These are phyloP conservation scores for Hypsizygus ulmarius DNA, from an alignment of 1,284 basidiomycete species.

Conservation along the genomic window DNA sequence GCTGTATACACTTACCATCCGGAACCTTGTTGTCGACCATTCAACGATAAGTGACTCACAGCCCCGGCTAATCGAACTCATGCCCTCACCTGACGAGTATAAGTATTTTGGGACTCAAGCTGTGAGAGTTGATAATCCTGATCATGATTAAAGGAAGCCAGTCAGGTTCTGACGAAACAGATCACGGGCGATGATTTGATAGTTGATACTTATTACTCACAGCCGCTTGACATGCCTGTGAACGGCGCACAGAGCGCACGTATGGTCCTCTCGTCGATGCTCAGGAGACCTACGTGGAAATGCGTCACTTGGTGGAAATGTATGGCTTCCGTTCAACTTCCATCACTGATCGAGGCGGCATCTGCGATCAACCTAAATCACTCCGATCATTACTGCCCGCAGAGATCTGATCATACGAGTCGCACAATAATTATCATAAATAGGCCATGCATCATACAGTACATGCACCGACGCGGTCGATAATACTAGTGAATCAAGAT, in stretches of 20 bases:
- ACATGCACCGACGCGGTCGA: slow-evolving; percentile 1
- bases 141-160: too few relatives aligned
- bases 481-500: background rate
- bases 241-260: too few relatives aligned
- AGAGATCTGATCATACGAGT: background rate
- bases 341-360: too few relatives aligned
- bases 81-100: too few relatives aligned
- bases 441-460: slow-evolving; percentile 13
- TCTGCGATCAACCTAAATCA: background rate
- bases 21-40: slow-evolving; percentile 9
- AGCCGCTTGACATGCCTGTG: too few relatives aligned
- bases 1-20: background rate
- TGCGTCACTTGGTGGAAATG: background rate
- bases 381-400: background rate
- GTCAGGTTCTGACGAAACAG: too few relatives aligned
- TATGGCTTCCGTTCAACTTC: background rate
- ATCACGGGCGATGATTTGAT: too few relatives aligned
- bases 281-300: too few relatives aligned
- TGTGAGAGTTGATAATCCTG: too few relatives aligned
- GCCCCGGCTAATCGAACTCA: background rate
- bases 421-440: slow-evolving; percentile 10
- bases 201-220: too few relatives aligned
- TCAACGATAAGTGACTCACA: background rate
- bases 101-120: too few relatives aligned
- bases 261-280: too few relatives aligned